phyloP scores from a whole-genome alignment of 106 monocot genomes.

The Acorus calamus region DNA sequence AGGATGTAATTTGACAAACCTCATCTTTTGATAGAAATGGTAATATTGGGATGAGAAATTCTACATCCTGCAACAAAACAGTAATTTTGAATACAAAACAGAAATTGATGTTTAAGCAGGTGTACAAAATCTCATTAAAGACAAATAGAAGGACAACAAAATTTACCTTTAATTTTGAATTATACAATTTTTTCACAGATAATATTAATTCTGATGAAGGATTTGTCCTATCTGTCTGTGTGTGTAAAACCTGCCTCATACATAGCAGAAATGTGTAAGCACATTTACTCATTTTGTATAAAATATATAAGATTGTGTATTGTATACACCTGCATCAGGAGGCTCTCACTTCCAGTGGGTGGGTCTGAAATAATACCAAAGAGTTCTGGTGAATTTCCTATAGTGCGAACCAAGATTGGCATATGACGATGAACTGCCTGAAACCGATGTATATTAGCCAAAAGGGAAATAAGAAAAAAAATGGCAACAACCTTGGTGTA shows the following conservation, averaged over 20 bases:
- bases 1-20: slow-evolving; percentile 25
- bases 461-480: background rate
- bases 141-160: background rate
- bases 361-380: slow-evolving; percentile 77
- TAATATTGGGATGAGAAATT: slow-evolving; percentile 70
- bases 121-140: background rate
- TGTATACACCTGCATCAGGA: slow-evolving; percentile 66
- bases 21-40: slow-evolving; percentile 80
- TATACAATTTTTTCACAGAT: slow-evolving; percentile 54
- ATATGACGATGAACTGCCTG: slow-evolving; percentile 92
- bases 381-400: slow-evolving; percentile 65
- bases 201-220: slow-evolving; percentile 69
- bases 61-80: slow-evolving; percentile 61
- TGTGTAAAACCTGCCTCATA: slow-evolving; percentile 61
- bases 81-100: background rate
- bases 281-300: too few species aligned
- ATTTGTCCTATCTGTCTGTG: slow-evolving; percentile 47
- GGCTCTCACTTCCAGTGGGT: slow-evolving; percentile 49
- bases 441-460: background rate
- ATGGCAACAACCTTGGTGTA: too few species aligned
- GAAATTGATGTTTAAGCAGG: slow-evolving; percentile 2
- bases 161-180: slow-evolving; percentile 62
- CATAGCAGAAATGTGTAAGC: too few species aligned
- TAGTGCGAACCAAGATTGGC: slow-evolving; percentile 75
- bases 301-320: background rate